phyloP scores from a whole-genome alignment of 306 rosid species.

The Senna tora region DNA sequence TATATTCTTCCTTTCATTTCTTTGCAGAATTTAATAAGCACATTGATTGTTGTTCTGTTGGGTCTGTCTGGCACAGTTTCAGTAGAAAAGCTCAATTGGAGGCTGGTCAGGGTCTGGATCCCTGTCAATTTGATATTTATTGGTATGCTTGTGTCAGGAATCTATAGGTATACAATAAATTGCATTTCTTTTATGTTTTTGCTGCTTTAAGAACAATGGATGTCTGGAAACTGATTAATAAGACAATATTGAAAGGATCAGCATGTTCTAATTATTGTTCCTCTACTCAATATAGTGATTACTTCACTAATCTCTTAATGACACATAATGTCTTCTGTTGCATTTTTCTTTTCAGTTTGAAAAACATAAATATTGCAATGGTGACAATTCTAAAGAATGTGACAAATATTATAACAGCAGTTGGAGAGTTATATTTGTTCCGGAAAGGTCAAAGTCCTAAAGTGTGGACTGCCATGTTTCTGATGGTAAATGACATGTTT shows the following conservation, averaged over 20 bases:
- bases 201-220: not conserved
- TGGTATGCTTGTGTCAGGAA: conserved; percentile 91
- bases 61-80: conserved; percentile 58
- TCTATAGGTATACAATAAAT: conserved; percentile 68
- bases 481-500: conserved; percentile 60
- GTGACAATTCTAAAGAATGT: conserved; percentile 93
- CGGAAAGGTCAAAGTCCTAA: conserved; percentile 73
- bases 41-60: conserved; percentile 68
- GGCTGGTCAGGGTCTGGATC: conserved; percentile 80
- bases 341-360: conserved; percentile 66
- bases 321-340: conserved; percentile 28
- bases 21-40: conserved; percentile 80
- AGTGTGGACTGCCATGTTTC: conserved; percentile 89
- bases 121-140: conserved; percentile 88
- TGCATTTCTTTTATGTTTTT: not conserved
- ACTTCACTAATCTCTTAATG: conserved; percentile 19
- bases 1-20: conserved; percentile 19
- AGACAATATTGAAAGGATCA: conserved; percentile 21
- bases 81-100: conserved; percentile 78
- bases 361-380: conserved; percentile 86
- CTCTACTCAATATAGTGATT: conserved; percentile 1
- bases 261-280: conserved; percentile 15
- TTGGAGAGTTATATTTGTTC: conserved; percentile 81
- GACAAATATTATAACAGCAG: conserved; percentile 83
- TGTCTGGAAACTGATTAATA: conserved; percentile 18